Percentiles rank a stretch among this genome's conserved stretches.
Evolutionary conservation across 1,139 yeast genomes (phyloP).

Genomic region (Spathaspora sp.): DNA sequence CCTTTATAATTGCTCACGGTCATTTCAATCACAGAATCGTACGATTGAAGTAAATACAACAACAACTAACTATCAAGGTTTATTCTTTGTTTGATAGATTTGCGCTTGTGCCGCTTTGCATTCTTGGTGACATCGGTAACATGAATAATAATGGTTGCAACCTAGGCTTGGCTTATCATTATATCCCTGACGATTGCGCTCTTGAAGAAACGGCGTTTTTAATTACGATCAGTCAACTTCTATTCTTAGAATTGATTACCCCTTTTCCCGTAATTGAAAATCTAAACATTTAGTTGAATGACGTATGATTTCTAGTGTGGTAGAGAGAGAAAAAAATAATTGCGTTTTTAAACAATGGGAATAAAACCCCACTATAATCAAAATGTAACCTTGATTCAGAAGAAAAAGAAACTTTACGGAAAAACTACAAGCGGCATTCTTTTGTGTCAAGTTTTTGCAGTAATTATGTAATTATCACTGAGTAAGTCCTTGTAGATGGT

Average conservation of each 20-base stretch:
- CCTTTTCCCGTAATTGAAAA: background rate
- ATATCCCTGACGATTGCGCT: too few relatives aligned
- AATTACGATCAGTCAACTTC: background rate
- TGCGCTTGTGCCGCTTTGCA: too few relatives aligned
- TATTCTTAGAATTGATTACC: background rate
- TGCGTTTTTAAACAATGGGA: background rate
- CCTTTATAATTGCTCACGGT: too few relatives aligned
- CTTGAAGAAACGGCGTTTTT: background rate
- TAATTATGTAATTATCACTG: background rate
- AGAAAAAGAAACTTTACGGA: conserved; percentile 1
- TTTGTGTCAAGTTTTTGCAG: background rate
- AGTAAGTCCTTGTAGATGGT: background rate
- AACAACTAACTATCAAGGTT: too few relatives aligned
- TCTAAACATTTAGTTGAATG: background rate
- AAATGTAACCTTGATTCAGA: background rate
- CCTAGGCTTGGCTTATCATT: too few relatives aligned
- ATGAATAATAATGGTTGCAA: too few relatives aligned
- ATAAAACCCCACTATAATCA: background rate
- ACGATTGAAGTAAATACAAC: too few relatives aligned
- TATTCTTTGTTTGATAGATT: too few relatives aligned
- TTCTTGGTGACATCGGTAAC: too few relatives aligned
- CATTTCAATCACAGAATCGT: too few relatives aligned
- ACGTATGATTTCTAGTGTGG: too few relatives aligned
- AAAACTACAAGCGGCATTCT: background rate
- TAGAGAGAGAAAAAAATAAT: background rate